These are phyloP conservation scores for Pestalotiopsis sp. DNA, from an alignment of 2,329 filamentous ascomycete genomes.

Conservation along the genomic window DNA sequence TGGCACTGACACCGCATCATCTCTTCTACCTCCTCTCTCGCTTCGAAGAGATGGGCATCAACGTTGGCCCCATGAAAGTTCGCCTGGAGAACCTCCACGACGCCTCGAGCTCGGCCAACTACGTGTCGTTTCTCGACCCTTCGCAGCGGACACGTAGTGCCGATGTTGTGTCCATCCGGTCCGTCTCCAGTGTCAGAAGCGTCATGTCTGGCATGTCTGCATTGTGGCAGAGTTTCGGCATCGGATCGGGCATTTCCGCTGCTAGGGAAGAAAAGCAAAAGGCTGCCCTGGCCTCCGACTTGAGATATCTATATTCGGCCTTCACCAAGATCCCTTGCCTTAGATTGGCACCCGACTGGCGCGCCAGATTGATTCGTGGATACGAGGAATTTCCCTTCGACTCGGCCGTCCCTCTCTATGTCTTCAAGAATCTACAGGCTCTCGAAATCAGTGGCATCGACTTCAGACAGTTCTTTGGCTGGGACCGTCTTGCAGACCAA, in stretches of 20 bases:
- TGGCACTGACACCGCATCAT: conserved; percentile 92
- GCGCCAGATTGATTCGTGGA: conserved; percentile 83
- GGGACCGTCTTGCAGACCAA: conserved; percentile 92
- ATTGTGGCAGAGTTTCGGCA: conserved; percentile 85
- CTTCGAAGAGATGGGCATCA: conserved; percentile 88
- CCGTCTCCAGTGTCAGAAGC: conserved; percentile 93
- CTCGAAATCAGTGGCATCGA: conserved; percentile 95
- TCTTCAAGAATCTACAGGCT: conserved; percentile 94
- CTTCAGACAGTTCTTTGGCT: conserved; percentile 95
- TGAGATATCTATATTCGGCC: conserved; percentile 95
- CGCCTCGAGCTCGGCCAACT: conserved; percentile 82
- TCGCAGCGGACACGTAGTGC: conserved; percentile 76
- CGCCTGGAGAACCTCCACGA: conserved; percentile 92
- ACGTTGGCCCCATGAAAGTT: conserved; percentile 94
- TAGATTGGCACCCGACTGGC: conserved; percentile 87
- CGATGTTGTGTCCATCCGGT: conserved; percentile 89
- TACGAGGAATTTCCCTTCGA: conserved; percentile 99
- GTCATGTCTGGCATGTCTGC: conserved; percentile 97
- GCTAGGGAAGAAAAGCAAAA: conserved; percentile 90
- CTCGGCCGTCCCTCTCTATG: conserved; percentile 91
- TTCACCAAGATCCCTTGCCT: conserved; percentile 98
- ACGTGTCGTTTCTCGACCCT: conserved; percentile 91
- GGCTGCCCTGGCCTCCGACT: conserved; percentile 77
- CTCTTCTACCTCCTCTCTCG: conserved; percentile 94
- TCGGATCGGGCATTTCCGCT: conserved; percentile 75